Evolutionary conservation across 805 yeast genomes (phyloP).

Genomic region (Ogataea philodendri): DNA sequence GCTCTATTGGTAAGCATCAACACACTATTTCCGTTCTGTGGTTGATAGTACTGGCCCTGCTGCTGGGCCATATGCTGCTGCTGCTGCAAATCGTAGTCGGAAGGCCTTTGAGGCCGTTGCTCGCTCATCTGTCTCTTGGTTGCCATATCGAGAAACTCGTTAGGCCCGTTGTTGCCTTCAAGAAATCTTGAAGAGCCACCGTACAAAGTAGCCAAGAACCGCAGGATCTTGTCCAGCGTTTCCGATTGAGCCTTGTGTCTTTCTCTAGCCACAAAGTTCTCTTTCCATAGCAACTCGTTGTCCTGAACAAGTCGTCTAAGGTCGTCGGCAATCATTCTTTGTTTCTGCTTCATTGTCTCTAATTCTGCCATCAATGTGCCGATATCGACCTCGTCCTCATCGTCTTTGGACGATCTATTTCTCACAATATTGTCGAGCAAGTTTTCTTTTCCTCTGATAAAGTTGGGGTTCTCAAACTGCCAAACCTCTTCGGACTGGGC

Average conservation of each 20-base stretch:
- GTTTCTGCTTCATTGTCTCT: constrained; percentile 74
- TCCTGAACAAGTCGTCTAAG: constrained; percentile 79
- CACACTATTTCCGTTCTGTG: constrained; percentile 13
- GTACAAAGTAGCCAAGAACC: constrained; percentile 81
- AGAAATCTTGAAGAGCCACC: constrained; percentile 52
- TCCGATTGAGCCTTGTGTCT: constrained; percentile 82
- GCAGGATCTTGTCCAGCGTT: constrained; percentile 80
- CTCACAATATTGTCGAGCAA: constrained; percentile 81
- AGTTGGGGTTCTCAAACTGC: constrained; percentile 85
- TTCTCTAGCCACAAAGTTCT: constrained; percentile 78
- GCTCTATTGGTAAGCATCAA: constrained; percentile 33
- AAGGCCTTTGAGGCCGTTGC: constrained; percentile 11
- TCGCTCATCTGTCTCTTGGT: constrained; percentile 12
- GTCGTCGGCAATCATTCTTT: constrained; percentile 79
- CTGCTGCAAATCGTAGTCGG: constrained; percentile 17
- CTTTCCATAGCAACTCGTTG: constrained; percentile 89
- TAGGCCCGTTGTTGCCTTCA: constrained; percentile 23
- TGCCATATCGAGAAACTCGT: constrained; percentile 22
- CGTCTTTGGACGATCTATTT: constrained; percentile 51
- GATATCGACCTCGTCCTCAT: constrained; percentile 45
- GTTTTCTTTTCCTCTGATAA: constrained; percentile 75
- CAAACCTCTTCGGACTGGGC: constrained; percentile 71
- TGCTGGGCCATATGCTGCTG: constrained; percentile 9
- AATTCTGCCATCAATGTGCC: constrained; percentile 63
- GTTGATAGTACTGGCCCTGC: constrained; percentile 11